These are phyloP conservation scores for Lentinula raphanica DNA, from an alignment of 768 basidiomycete genomes.

Conservation along the genomic window DNA sequence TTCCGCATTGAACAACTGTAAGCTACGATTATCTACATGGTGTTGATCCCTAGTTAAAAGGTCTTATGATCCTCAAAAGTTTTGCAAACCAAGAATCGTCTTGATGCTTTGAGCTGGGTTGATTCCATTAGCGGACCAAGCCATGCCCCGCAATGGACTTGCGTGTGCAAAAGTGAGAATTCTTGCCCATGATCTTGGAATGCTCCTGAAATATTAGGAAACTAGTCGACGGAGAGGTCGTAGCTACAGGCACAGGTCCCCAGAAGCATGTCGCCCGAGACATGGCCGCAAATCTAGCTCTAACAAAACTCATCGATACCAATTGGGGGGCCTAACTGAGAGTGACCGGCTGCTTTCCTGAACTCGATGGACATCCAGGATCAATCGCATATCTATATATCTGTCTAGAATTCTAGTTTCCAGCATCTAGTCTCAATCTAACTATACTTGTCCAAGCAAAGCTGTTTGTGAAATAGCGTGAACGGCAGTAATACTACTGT, in stretches of 20 bases:
- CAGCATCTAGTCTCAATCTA: no score
- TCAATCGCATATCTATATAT: background rate
- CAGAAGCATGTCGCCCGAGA: slow-evolving; percentile 48
- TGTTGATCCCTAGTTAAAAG: background rate
- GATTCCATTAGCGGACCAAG: slow-evolving; percentile 40
- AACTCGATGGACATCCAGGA: background rate
- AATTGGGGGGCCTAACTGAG: background rate
- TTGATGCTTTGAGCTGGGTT: slow-evolving; percentile 49
- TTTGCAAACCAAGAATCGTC: slow-evolving; percentile 42
- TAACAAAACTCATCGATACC: slow-evolving; percentile 27
- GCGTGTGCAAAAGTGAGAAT: slow-evolving; percentile 51
- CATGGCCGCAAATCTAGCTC: slow-evolving; percentile 41
- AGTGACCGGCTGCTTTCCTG: background rate
- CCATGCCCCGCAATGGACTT: slow-evolving; percentile 49
- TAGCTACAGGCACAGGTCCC: slow-evolving; percentile 43
- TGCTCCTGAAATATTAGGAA: slow-evolving; percentile 3
- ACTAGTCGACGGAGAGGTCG: slow-evolving; percentile 46
- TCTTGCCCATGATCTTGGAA: slow-evolving; percentile 7
- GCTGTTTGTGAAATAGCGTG: no score
- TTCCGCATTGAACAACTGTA: slow-evolving; percentile 39
- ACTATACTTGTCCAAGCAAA: no score
- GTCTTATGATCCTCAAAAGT: slow-evolving; percentile 32
- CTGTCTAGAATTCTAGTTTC: background rate
- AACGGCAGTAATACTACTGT: no score
- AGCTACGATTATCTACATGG: slow-evolving; percentile 8